Evolutionary conservation across 495 filamentous ascomycete genomes (phyloP), one percentile per base, ranked within the genome.

Genomic region (Talaromyces liani): DNA sequence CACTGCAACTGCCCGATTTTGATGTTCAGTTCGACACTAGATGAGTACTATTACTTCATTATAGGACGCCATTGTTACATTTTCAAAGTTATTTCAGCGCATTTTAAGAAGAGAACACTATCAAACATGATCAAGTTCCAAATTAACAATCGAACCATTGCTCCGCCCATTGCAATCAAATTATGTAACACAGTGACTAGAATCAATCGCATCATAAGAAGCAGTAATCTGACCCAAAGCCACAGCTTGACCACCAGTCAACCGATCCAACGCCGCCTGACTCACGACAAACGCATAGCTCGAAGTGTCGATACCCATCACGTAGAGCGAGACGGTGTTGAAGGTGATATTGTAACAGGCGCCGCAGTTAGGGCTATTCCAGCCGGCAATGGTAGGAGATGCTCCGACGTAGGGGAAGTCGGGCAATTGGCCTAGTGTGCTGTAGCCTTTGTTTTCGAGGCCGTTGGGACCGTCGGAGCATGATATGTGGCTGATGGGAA

Each of bases 261-360:
- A 75, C 1, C 71, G 67, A 71, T 92, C 79, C 85, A 93, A 82
- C 24, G 87, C 90, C 31, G 67, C 64, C 56, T 86, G 71, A 3
- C 79, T 86, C 58, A 93, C 80, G 72, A 89, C 88, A 77, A 89
- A 85, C 3, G 87, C 88, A 22, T 63, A 20, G 0, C 65, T 76
- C 9, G 84, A 79, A 60, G 85, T 76, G 74, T 93, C 90, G 64
- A 93, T 78, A 25, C 84, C 90, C 10, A 85, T 76, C 8, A 93
- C 73, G 68, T 86, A 80, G 75, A 93, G 81, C 20, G 79, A 85
- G 61, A 78, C 74, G 66, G 82, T 80, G 24, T 78, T 72, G 71
- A 83, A 93, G 14, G 77, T 80, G 55, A 91, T 73, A 54, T 73
- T 60, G 76, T 86, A 93, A 80, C 90, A 93, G 9, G 82, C 83